phyloP scores from a whole-genome alignment of 345 rosid genomes.

The Citrus sinensis region DVS_A1.0 CM039167.1:6105501-6106000 shows the following conservation, averaged over 20 bases:
- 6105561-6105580: no score
- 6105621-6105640: no score
- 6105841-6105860: neutral
- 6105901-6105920: slow-evolving; percentile 7
- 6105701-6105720: neutral
- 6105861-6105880: neutral
- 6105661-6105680: no score
- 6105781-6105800: slow-evolving; percentile 32
- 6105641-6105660: no score
- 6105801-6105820: slow-evolving; percentile 34
- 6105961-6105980: neutral
- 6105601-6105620: no score
- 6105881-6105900: slow-evolving; percentile 23
- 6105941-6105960: neutral
- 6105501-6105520: no score
- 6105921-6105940: no score
- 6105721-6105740: slow-evolving; percentile 8
- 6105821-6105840: slow-evolving; percentile 14
- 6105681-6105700: no score
- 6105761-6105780: slow-evolving; percentile 22
- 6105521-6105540: no score
- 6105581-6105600: no score
- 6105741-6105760: slow-evolving; percentile 35
- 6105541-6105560: no score
- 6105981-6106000: neutral